A percentile compares a stretch with the other conserved stretches of the same genome.
These are phyloP conservation scores for Aspergillus pseudonomiae DNA, from an alignment of 2,329 filamentous ascomycete species.

Conservation along the genomic window DNA sequence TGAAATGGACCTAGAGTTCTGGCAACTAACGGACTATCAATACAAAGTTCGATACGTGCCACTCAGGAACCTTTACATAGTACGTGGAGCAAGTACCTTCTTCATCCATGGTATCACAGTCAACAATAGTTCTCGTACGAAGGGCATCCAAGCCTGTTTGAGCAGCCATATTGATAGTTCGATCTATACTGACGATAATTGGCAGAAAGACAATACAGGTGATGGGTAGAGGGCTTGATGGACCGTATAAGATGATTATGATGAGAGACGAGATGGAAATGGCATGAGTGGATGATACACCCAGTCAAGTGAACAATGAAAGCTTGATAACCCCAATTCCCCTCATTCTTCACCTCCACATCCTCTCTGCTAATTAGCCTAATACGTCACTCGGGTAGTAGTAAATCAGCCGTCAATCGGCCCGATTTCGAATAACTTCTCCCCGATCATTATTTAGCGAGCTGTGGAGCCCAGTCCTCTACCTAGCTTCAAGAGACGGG, in stretches of 20 bases:
- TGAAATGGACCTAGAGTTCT: conserved; percentile 52
- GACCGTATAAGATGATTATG: not conserved
- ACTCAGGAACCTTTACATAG: not conserved
- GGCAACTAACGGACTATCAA: conserved; percentile 40
- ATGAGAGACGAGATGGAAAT: not conserved
- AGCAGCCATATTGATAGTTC: conserved; percentile 21
- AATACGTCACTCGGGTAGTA: not conserved
- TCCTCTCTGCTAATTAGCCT: not conserved
- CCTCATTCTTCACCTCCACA: conserved; percentile 2
- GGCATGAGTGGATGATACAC: not conserved
- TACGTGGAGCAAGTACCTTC: conserved; percentile 39
- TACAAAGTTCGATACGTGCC: not conserved
- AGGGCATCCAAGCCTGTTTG: conserved; percentile 46
- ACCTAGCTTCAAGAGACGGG: not conserved
- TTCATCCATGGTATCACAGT: conserved; percentile 57
- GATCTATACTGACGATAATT: not conserved
- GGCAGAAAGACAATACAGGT: not conserved
- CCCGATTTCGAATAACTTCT: not conserved
- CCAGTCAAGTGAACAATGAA: conserved; percentile 1
- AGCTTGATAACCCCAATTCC: conserved; percentile 1
- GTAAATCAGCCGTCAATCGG: conserved; percentile 1
- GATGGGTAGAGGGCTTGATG: not conserved
- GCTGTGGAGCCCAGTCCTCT: not conserved
- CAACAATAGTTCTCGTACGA: conserved; percentile 49
- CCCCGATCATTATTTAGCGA: not conserved